These are phyloP conservation scores for Mrakia hoshinonis DNA, from an alignment of 768 basidiomycete genomes.

Conservation along the genomic window DNA sequence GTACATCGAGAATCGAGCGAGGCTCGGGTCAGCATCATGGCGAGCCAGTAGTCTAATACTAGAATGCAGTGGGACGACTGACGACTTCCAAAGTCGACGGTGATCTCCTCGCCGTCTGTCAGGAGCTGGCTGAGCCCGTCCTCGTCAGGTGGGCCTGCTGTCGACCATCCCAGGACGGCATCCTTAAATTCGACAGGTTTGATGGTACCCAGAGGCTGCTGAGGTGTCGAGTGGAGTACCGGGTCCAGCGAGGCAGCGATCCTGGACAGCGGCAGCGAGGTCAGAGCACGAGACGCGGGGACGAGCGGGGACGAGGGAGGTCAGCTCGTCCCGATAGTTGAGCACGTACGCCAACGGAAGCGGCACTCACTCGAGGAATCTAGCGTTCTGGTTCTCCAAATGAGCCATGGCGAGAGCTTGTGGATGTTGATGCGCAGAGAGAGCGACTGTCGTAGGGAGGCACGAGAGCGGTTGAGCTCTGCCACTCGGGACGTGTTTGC, in stretches of 20 bases:
- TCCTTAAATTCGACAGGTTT: neutral
- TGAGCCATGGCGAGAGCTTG: neutral
- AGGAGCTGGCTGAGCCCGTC: neutral
- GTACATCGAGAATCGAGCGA: neutral
- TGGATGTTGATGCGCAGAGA: neutral
- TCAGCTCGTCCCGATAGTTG: neutral
- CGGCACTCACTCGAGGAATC: neutral
- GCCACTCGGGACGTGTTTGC: too few relatives aligned
- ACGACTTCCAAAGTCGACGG: constrained; percentile 16
- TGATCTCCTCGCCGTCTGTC: neutral
- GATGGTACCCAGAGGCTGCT: neutral
- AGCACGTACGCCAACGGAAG: neutral
- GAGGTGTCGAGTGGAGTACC: neutral
- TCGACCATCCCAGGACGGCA: constrained; percentile 8
- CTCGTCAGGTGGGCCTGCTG: neutral
- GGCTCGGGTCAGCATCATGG: too few relatives aligned
- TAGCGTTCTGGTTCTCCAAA: neutral
- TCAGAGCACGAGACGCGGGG: neutral
- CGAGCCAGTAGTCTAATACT: too few relatives aligned
- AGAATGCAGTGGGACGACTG: too few relatives aligned
- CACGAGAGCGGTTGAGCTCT: too few relatives aligned
- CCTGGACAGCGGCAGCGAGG: neutral
- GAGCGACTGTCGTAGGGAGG: too few relatives aligned
- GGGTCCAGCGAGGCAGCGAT: constrained; percentile 3
- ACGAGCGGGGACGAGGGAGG: neutral